Evolutionary conservation across 257 asterid species (phyloP).

Genomic region (Nicotiana obtusifolia): DNA sequence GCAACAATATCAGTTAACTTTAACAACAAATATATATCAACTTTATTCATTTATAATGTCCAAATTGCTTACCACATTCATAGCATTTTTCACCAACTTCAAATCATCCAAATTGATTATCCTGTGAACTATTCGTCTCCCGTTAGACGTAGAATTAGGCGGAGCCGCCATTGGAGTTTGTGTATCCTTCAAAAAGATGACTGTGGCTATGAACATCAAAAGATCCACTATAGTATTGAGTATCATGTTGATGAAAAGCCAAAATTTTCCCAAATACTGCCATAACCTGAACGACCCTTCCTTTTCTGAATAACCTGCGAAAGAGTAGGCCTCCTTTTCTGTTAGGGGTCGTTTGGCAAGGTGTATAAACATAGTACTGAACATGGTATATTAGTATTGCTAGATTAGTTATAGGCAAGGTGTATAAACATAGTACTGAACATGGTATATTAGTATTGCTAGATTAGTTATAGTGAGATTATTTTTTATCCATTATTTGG

Average conservation of each 20-base stretch:
- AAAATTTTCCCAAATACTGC: background rate
- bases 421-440: too few relatives aligned
- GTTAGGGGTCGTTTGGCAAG: too few relatives aligned
- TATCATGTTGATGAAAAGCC: background rate
- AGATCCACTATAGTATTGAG: background rate
- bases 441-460: too few relatives aligned
- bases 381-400: too few relatives aligned
- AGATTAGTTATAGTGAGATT: too few relatives aligned
- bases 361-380: too few relatives aligned
- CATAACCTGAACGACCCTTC: background rate
- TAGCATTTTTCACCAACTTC: constrained; percentile 13
- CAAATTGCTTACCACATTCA: constrained; percentile 1
- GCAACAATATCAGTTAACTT: background rate
- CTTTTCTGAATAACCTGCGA: background rate
- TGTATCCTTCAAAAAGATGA: constrained; percentile 10
- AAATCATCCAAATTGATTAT: constrained; percentile 2
- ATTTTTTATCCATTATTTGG: too few relatives aligned
- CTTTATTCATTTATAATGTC: too few relatives aligned
- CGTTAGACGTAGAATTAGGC: background rate
- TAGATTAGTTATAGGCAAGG: too few relatives aligned
- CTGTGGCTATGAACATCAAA: background rate
- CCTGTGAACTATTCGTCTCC: constrained; percentile 2
- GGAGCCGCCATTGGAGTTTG: background rate
- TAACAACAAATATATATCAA: too few relatives aligned
- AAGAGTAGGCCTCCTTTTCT: background rate